Conservation (phyloP, 805 yeast species). For the Yamadazyma kitorensis region DNA sequence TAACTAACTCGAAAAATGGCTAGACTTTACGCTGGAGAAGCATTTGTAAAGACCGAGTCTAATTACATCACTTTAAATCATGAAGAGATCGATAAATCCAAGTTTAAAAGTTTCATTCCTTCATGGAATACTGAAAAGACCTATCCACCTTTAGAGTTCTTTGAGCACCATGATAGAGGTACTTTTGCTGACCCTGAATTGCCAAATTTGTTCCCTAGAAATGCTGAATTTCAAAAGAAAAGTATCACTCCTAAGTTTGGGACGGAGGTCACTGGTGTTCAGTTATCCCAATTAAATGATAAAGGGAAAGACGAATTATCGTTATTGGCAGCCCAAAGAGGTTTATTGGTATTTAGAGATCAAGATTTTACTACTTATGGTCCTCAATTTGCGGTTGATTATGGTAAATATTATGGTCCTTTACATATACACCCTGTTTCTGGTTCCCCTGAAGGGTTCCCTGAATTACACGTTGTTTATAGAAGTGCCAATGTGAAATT, state of each 20-base stretch:
- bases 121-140: slow-evolving; percentile 38
- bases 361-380: slow-evolving; percentile 54
- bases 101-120: slow-evolving; percentile 27
- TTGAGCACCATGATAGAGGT: slow-evolving; percentile 59
- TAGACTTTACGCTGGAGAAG: slow-evolving; percentile 3
- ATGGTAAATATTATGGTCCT: slow-evolving; percentile 33
- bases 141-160: slow-evolving; percentile 49
- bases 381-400: slow-evolving; percentile 30
- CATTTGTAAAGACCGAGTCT: slow-evolving; percentile 6
- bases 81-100: slow-evolving; percentile 10
- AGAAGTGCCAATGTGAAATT: slow-evolving; percentile 17
- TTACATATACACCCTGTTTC: slow-evolving; percentile 48
- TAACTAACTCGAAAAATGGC: no score
- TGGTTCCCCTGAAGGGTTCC: slow-evolving; percentile 31
- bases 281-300: slow-evolving; percentile 50
- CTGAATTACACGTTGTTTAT: slow-evolving; percentile 30
- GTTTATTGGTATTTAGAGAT: slow-evolving; percentile 62
- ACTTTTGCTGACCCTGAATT: slow-evolving; percentile 53
- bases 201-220: slow-evolving; percentile 45
- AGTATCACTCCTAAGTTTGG: slow-evolving; percentile 68
- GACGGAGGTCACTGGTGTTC: slow-evolving; percentile 59
- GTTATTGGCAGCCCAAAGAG: slow-evolving; percentile 60
- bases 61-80: slow-evolving; percentile 14
- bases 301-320: slow-evolving; percentile 68
- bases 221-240: slow-evolving; percentile 27